Evolutionary conservation across 176 grass and related monocot genomes (phyloP), one percentile per base, ranked within the genome.

Genomic region (Avena atlantica): DNA sequence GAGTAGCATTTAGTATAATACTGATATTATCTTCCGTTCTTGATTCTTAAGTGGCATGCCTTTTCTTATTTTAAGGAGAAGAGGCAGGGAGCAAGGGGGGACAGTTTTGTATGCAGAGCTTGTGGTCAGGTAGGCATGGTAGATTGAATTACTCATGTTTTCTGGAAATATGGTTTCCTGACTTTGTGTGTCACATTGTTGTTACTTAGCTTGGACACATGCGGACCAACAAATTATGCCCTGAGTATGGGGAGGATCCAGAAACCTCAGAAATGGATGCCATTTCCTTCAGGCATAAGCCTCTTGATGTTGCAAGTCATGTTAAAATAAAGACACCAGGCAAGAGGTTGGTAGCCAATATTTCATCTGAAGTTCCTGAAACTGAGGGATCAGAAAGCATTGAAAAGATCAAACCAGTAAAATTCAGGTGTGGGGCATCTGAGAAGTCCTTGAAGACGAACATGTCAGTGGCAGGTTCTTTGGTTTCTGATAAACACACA

Each of bases 161-260:
- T 90, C n/a, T 66, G 60, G 49, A 83, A 49, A 64, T 80, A 77
- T 20, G 29, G 19, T 76, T 85, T 68, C 45, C 23, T 74, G 20
- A 78, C 25, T 63, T 78, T 37, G 2, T 87, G 60, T 89, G n/a
- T 86, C 65, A 57, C 52, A 79, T 64, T 79, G 53, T 61, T 86
- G 24, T 50, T 87, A 53, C 50, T 78, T 87, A 98, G 97, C 85
- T 94, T 82, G 97, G 97, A 23, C 97, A 98, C 84, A 98, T 98
- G 97, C 81, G 97, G 34, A 98, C 94, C 83, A 98, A 98, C 85
- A 98, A 98, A 87, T 87, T 93, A 52, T 98, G 97, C 87, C 89
- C 97, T 20, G 96, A 96, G 69, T 96, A 98, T 81, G 80, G 97
- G 67, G 92, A 98, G 81, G 97, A 96, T 78, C 86, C 80, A 78